Evolutionary conservation across 176 grass and related monocot species (phyloP), one percentile per base, ranked within the genome.

Genomic region (Ampelocalamus luodianensis): DNA sequence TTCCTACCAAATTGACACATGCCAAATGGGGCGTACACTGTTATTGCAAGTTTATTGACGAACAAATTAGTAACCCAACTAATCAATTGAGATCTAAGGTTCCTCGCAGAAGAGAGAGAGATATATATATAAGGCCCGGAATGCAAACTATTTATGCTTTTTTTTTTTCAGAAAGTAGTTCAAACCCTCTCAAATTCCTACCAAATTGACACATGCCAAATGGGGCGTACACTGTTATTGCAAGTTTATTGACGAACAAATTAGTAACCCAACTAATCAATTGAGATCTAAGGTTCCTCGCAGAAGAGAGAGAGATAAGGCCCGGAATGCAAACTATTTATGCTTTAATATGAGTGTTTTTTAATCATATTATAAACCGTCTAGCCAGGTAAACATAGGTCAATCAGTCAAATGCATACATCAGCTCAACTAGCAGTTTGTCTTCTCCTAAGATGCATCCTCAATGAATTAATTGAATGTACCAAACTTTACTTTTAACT

Each of bases 401-500:
- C 38, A 48, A 20, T 58, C 16, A 43, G 76, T 79, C 76, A 80
- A 65, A 80, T 67, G 59, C 6, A 68, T 20, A 78, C 24, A 48
- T 70, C 61, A 80, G 48, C 68, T 40, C 27, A 27, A 58, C 62
- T 24, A 46, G 58, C 44, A 67, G 54, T 22, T 20, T 48, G 44
- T 65, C 18, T 7, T 64, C 15, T 80, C 37, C 68, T 70, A 49
- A 42, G 29, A 68, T 69, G 14, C 50, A 63, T 39, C n/a, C 22
- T 77, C 71, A 71, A 20, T 26, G 22, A 5, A 77, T 48, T 43
- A 72, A 51, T 18, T 63, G 39, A 88, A 62, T 29, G 55, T 54
- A 68, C 22, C 36, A 6, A 48, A 12, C 46, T 54, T 58, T 81
- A 37, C 79, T 55, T 86, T 90, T 39, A 77, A 23, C 48, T 87